Conservation (phyloP, 768 basidiomycete species). For the Macrocybe gigantea region DNA sequence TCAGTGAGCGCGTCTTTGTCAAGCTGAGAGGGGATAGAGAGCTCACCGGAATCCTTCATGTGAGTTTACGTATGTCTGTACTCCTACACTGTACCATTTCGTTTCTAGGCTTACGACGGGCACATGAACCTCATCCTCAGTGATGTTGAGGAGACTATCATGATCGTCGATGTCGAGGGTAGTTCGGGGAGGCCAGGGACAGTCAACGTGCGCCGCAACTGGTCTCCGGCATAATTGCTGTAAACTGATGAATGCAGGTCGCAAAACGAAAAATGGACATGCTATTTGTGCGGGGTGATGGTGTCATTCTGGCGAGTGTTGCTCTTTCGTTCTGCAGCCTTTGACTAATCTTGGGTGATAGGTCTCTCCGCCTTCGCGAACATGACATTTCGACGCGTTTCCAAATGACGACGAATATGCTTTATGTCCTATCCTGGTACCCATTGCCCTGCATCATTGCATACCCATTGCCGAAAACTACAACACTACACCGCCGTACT, state of each 20-base stretch:
- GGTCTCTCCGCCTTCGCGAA: slow-evolving; percentile 80
- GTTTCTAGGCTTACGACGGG: slow-evolving; percentile 91
- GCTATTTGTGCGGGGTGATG: slow-evolving; percentile 96
- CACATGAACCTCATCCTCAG: slow-evolving; percentile 99
- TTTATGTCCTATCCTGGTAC: not conserved
- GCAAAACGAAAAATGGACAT: slow-evolving; percentile 95
- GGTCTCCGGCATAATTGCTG: not conserved
- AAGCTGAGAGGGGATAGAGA: slow-evolving; percentile 95
- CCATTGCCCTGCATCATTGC: not conserved
- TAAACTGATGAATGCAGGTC: slow-evolving; percentile 41
- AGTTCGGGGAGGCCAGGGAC: slow-evolving; percentile 49
- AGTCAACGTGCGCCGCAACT: slow-evolving; percentile 49
- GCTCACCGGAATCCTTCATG: slow-evolving; percentile 88
- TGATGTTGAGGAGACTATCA: slow-evolving; percentile 96
- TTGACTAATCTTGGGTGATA: slow-evolving; percentile 20
- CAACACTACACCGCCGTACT: too few relatives aligned
- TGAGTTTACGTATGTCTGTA: slow-evolving; percentile 31
- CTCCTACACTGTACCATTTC: slow-evolving; percentile 7
- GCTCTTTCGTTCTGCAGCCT: slow-evolving; percentile 4
- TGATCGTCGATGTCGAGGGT: slow-evolving; percentile 88
- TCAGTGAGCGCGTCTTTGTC: slow-evolving; percentile 97
- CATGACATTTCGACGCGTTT: slow-evolving; percentile 28
- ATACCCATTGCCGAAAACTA: not conserved
- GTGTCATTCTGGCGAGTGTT: slow-evolving; percentile 82
- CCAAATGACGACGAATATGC: not conserved